phyloP scores from a whole-genome alignment of 768 basidiomycete genomes.

The Fistulinella prunicolor region DNA sequence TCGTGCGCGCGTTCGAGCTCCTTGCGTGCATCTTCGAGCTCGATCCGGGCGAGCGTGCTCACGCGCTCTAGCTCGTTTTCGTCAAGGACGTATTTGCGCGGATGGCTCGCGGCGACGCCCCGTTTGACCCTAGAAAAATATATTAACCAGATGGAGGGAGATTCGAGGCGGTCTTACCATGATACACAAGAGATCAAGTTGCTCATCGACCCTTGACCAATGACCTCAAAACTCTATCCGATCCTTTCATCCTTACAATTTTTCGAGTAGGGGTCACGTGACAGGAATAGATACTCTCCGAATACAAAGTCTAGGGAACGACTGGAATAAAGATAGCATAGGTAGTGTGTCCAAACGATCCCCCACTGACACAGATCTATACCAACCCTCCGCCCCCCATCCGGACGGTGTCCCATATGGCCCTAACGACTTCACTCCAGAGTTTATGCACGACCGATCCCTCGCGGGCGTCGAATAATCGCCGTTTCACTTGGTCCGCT shows the following conservation, averaged over 20 bases:
- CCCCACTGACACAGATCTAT: constrained; percentile 28
- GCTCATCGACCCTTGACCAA: constrained; percentile 46
- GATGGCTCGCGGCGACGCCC: constrained; percentile 71
- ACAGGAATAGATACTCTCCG: not conserved
- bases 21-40: constrained; percentile 84
- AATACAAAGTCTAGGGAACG: not conserved
- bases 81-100: constrained; percentile 86
- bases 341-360: not conserved
- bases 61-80: constrained; percentile 88
- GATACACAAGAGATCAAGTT: constrained; percentile 71
- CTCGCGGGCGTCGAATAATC: constrained; percentile 43
- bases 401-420: constrained; percentile 61
- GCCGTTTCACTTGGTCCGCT: constrained; percentile 56
- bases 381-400: constrained; percentile 79
- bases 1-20: constrained; percentile 82
- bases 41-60: constrained; percentile 79
- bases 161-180: constrained; percentile 37
- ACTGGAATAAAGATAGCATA: constrained; percentile 20
- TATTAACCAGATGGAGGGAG: not conserved
- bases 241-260: constrained; percentile 6
- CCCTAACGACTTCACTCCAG: constrained; percentile 52
- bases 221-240: too few species aligned
- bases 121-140: constrained; percentile 61
- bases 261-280: constrained; percentile 16
- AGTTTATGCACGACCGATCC: constrained; percentile 38